Base-by-base conservation (phyloP, 2,329 filamentous ascomycete species). In the Neonectria hederae region DNA sequence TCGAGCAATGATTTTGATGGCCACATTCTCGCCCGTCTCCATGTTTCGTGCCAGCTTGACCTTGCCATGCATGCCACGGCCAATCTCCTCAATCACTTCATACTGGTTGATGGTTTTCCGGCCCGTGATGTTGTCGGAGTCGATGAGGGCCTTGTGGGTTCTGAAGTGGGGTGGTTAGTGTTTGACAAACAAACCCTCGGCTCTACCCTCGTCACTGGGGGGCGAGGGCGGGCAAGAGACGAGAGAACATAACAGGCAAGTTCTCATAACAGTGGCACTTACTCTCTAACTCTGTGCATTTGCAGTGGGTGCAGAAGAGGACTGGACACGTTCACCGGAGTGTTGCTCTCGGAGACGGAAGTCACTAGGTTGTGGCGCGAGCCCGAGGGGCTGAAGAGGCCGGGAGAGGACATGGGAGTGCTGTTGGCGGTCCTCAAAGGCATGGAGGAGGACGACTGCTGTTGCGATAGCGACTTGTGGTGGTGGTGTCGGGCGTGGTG, bases 81-180 rank as follows among this genome's bases (percentile, higher is more conserved):
- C 96, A 58, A 99, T 92, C 80, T 99, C 96, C 78, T 97, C 92
- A 69, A 98, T 91, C 72, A 99, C 93, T 79, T 97, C 93, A 81
- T 99, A 99, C 76, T 97, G 92, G 75, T 99, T 99, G 83, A 99
- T 97, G 57, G 94, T 86, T 81, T 99, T 99, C 67, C 96, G 92
- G 63, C 96, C 96, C 5, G 95, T 97, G 67, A 93, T 86, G 58
- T 88, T 88, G 78, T 98, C 94, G 67, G 94, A 90, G 75, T 98
- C 95, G 71, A 97, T 93, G 74, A 94, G 90, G 57, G 93, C 94
- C 67, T 94, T 93, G 80, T 97, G 92, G 10, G 95, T 97, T 81
- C 90, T 92, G 68, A 14, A 42, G 24, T 53, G 63, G 53, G 45
- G 59, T 17, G 45, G 52, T 71, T 59, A 72, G 68, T 65, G 54